These are phyloP conservation scores for Penicillium sp. DNA, from an alignment of 2,329 filamentous ascomycete genomes.

Conservation along the genomic window DNA sequence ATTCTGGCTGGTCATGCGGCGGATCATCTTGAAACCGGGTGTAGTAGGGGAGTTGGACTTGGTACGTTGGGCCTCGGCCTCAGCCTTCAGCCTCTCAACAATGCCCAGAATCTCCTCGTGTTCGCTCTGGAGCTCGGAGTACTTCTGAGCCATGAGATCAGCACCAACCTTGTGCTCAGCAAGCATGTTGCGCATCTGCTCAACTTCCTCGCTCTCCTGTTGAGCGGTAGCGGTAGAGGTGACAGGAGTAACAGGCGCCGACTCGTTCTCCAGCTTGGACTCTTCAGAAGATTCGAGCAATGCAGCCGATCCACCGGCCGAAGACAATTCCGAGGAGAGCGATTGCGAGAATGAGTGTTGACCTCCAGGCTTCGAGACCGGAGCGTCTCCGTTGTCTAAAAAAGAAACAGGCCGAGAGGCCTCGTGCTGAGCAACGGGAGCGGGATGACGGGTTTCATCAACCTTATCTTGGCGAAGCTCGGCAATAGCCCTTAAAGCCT, in stretches of 20 bases:
- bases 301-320: constrained; percentile 72
- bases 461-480: constrained; percentile 77
- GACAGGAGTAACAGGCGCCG: constrained; percentile 26
- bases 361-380: constrained; percentile 67
- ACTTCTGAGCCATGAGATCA: constrained; percentile 70
- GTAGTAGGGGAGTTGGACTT: constrained; percentile 59
- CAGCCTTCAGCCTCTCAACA: constrained; percentile 86
- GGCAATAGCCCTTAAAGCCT: constrained; percentile 76
- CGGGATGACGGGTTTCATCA: constrained; percentile 72
- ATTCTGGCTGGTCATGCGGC: constrained; percentile 89
- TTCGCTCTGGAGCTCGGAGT: constrained; percentile 77
- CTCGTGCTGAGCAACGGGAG: constrained; percentile 39
- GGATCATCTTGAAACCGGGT: constrained; percentile 62
- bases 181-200: constrained; percentile 68
- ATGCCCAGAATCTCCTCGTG: constrained; percentile 81
- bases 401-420: constrained; percentile 71
- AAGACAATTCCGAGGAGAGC: constrained; percentile 91
- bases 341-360: constrained; percentile 81
- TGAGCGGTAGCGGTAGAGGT: constrained; percentile 36
- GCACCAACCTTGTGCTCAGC: constrained; percentile 76
- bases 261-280: constrained; percentile 45
- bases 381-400: constrained; percentile 74
- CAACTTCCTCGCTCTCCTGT: constrained; percentile 64
- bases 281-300: constrained; percentile 59
- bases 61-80: constrained; percentile 80